phyloP scores from a whole-genome alignment of 164 flowering plant genomes.

The Houttuynia cordata region DNA sequence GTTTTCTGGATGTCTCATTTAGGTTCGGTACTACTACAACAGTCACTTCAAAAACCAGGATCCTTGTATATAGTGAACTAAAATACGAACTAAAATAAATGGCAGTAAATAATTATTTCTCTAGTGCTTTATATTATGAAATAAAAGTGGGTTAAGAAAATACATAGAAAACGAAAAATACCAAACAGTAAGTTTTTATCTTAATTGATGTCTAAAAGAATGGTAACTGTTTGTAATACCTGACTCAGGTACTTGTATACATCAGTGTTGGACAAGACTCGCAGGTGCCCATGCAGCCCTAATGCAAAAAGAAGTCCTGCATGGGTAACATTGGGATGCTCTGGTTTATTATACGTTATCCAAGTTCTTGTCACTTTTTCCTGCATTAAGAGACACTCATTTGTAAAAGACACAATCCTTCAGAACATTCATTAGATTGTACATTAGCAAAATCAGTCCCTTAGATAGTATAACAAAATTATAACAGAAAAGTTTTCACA shows the following conservation, averaged over 20 bases:
- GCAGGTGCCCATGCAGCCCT: constrained; percentile 87
- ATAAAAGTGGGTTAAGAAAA: not conserved
- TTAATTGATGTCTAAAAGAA: not conserved
- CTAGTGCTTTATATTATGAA: too few species aligned
- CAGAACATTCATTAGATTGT: not conserved
- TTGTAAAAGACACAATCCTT: not conserved
- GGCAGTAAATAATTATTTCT: too few species aligned
- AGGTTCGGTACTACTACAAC: too few species aligned
- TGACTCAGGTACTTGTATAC: constrained; percentile 66
- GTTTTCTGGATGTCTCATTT: too few species aligned
- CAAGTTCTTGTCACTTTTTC: constrained; percentile 94
- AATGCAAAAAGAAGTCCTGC: constrained; percentile 92
- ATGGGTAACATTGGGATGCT: constrained; percentile 70
- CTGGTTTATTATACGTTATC: constrained; percentile 84
- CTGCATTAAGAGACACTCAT: constrained; percentile 24
- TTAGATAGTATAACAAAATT: too few species aligned
- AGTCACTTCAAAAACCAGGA: too few species aligned
- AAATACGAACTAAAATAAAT: too few species aligned
- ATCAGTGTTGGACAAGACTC: constrained; percentile 60
- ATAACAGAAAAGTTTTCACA: too few species aligned
- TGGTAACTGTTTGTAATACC: constrained; percentile 28
- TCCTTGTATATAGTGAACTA: too few species aligned
- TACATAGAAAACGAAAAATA: not conserved
- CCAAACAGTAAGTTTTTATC: not conserved
- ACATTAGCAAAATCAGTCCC: not conserved